These are phyloP conservation scores for Euphorbia peplus DNA, from an alignment of 345 rosid genomes.

Conservation along the genomic window DNA sequence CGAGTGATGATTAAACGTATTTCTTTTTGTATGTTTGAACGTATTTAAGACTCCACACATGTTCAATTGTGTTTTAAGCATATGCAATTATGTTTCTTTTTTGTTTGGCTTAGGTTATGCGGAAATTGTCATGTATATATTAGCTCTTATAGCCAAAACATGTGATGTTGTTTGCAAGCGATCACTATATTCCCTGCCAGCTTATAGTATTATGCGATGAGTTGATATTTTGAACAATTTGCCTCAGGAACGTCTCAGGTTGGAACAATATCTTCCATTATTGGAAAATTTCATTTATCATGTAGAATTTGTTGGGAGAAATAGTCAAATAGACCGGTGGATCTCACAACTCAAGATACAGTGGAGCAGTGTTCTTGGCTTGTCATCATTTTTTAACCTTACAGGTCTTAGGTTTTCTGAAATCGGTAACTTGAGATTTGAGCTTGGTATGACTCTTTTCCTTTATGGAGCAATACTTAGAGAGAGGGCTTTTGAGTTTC, in stretches of 20 bases:
- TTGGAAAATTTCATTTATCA: slow-evolving; percentile 57
- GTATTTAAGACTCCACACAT: not conserved
- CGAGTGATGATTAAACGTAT: too few relatives aligned
- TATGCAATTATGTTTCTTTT: not conserved
- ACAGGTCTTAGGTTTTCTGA: slow-evolving; percentile 54
- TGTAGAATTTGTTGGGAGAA: slow-evolving; percentile 35
- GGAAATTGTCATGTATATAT: not conserved
- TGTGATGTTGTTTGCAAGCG: not conserved
- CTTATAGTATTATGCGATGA: slow-evolving; percentile 10
- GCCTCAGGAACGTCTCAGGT: slow-evolving; percentile 57
- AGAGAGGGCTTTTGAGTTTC: slow-evolving; percentile 62
- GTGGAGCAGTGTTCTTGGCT: slow-evolving; percentile 61
- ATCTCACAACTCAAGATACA: slow-evolving; percentile 58
- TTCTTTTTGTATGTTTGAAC: not conserved
- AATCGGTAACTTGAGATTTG: slow-evolving; percentile 56
- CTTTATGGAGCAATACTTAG: slow-evolving; percentile 58
- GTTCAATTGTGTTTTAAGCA: not conserved
- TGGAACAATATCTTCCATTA: slow-evolving; percentile 61
- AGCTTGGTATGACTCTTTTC: slow-evolving; percentile 59
- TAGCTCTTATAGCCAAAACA: not conserved
- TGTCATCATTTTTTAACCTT: slow-evolving; percentile 49
- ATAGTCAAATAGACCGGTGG: slow-evolving; percentile 28
- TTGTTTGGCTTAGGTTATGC: not conserved
- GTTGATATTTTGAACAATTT: slow-evolving; percentile 14
- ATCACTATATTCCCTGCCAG: not conserved